Conservation (phyloP, 2,329 filamentous ascomycete genomes). For the Penicillium capsulatum region DNA sequence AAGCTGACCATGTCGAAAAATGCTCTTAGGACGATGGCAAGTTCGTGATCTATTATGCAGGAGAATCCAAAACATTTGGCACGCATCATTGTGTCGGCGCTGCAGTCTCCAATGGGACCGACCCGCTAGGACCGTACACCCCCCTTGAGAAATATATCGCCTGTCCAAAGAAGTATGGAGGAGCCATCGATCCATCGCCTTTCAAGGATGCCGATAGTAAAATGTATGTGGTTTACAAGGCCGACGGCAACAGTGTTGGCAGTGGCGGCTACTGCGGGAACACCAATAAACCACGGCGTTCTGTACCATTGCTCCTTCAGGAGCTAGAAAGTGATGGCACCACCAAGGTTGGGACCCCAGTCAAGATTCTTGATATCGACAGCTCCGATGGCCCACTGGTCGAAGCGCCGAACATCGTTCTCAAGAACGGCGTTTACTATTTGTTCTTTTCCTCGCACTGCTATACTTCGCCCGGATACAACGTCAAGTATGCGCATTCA, state of each 20-base stretch:
- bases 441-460: conserved; percentile 61
- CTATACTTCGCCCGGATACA: conserved; percentile 52
- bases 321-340: conserved; percentile 45
- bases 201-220: conserved; percentile 53
- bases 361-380: conserved; percentile 58
- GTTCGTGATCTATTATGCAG: conserved; percentile 59
- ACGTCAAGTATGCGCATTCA: conserved; percentile 56
- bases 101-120: conserved; percentile 40
- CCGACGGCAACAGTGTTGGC: conserved; percentile 57
- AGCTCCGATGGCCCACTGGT: conserved; percentile 58
- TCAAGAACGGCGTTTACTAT: conserved; percentile 46
- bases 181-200: conserved; percentile 59
- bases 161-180: conserved; percentile 52
- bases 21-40: conserved; percentile 36
- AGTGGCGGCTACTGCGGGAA: conserved; percentile 44
- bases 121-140: conserved; percentile 44
- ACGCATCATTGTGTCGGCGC: conserved; percentile 55
- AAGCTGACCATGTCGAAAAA: no score
- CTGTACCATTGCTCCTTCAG: conserved; percentile 39
- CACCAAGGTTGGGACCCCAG: conserved; percentile 48
- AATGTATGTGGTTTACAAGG: conserved; percentile 60
- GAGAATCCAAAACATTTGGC: conserved; percentile 38
- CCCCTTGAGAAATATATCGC: conserved; percentile 47
- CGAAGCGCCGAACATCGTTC: conserved; percentile 54
- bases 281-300: conserved; percentile 32